phyloP scores from a whole-genome alignment of 805 yeast species.

The Saccharomycopsis javanensis region DNA sequence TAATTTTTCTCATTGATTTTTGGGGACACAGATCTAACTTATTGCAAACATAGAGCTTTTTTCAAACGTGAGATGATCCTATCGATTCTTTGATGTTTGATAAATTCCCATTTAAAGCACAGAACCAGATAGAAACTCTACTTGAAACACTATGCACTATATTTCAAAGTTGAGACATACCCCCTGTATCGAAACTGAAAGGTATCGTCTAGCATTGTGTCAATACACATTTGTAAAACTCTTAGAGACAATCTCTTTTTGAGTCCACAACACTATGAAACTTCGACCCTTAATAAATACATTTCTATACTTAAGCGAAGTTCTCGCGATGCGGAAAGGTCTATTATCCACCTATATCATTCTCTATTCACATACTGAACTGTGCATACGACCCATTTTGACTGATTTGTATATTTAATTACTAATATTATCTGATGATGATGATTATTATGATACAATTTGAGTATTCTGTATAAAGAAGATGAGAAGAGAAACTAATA shows the following conservation, averaged over 20 bases:
- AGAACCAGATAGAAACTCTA: neutral
- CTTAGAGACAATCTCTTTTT: neutral
- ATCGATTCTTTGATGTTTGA: too few relatives aligned
- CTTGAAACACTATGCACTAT: neutral
- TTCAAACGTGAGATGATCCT: too few relatives aligned
- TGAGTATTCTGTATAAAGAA: too few relatives aligned
- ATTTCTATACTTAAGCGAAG: slow-evolving; percentile 2
- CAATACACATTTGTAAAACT: slow-evolving; percentile 8
- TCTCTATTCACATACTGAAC: slow-evolving; percentile 63
- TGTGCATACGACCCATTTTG: slow-evolving; percentile 99
- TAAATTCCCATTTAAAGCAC: too few relatives aligned
- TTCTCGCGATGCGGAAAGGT: neutral
- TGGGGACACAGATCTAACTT: neutral
- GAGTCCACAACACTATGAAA: slow-evolving; percentile 7
- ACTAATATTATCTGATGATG: neutral
- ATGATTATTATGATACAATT: neutral
- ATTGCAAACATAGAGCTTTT: neutral
- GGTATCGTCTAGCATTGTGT: slow-evolving; percentile 17
- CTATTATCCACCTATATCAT: neutral
- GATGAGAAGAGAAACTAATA: neutral
- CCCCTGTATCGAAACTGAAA: neutral
- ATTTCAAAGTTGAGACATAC: neutral
- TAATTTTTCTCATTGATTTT: neutral
- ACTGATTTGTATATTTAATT: slow-evolving; percentile 27
- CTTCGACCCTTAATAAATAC: slow-evolving; percentile 12